Conservation (phyloP, 108 stramenopile species). For the Cyclotella atomus region DNA sequence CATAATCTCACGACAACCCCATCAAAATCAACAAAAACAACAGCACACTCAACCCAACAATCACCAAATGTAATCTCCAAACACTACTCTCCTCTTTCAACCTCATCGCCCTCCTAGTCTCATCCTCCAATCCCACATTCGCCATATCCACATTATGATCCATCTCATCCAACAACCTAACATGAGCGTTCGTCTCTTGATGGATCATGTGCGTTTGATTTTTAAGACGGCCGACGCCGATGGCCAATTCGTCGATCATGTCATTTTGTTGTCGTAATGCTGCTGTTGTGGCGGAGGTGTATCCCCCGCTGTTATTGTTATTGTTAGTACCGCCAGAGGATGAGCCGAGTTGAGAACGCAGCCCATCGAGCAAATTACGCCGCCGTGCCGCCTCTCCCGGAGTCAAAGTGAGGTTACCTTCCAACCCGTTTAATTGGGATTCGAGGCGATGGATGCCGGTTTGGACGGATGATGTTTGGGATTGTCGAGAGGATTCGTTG, state of each 20-base stretch:
- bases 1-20: conserved; percentile 55
- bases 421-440: conserved; percentile 36
- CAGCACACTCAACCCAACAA: conserved; percentile 77
- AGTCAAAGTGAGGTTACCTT: conserved; percentile 27
- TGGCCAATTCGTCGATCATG: conserved; percentile 90
- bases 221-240: conserved; percentile 84
- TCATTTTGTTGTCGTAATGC: conserved; percentile 85
- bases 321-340: conserved; percentile 8
- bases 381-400: conserved; percentile 39
- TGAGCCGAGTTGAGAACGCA: conserved; percentile 36
- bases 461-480: conserved; percentile 45
- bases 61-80: conserved; percentile 84
- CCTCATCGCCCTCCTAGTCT: conserved; percentile 78
- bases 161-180: conserved; percentile 87
- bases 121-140: conserved; percentile 77
- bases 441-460: conserved; percentile 45
- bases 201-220: conserved; percentile 84
- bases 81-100: conserved; percentile 82
- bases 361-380: conserved; percentile 41
- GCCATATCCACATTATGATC: conserved; percentile 87
- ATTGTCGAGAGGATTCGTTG: conserved; percentile 27
- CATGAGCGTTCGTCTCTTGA: conserved; percentile 87
- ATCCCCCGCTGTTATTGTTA: conserved; percentile 49
- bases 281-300: conserved; percentile 62
- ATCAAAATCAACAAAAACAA: conserved; percentile 79